Percentiles rank a stretch among this genome's conserved stretches.
Conservation (phyloP, 306 rosid genomes). For the Astragalus glycyphyllos region DNA sequence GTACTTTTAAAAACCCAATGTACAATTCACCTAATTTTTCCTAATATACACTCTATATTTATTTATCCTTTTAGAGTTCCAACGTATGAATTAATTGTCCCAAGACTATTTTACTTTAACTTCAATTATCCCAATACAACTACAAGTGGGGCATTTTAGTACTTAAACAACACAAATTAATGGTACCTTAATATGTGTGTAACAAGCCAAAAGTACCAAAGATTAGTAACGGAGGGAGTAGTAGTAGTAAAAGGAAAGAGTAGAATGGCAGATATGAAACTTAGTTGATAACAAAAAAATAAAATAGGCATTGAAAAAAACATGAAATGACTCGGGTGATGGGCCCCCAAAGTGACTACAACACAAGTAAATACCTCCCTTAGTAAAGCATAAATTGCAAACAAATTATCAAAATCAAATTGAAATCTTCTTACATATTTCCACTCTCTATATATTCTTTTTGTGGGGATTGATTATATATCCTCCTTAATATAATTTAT, state of each 20-base stretch:
- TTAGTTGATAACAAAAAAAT: constrained; percentile 17
- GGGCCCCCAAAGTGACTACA: background rate
- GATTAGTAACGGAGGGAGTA: no score
- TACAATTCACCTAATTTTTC: no score
- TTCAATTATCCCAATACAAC: no score
- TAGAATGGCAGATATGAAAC: constrained; percentile 32
- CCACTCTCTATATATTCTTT: constrained; percentile 11
- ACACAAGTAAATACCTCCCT: background rate
- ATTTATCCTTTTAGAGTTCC: no score
- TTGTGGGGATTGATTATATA: constrained; percentile 4
- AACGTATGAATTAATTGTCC: no score
- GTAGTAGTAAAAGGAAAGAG: background rate
- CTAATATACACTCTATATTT: no score
- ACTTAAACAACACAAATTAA: no score
- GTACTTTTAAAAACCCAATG: no score
- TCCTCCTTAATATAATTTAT: background rate
- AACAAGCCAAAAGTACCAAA: no score
- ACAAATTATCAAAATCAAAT: background rate
- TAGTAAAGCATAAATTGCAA: background rate
- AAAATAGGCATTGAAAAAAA: background rate
- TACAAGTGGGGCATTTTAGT: no score
- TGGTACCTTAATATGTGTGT: no score
- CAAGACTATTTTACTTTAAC: no score
- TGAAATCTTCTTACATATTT: background rate
- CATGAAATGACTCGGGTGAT: background rate